Percentiles rank a stretch among this genome's conserved stretches.
Evolutionary conservation across 2,329 filamentous ascomycete species (phyloP).

Genomic region (Arthrocladium fulminans): DNA sequence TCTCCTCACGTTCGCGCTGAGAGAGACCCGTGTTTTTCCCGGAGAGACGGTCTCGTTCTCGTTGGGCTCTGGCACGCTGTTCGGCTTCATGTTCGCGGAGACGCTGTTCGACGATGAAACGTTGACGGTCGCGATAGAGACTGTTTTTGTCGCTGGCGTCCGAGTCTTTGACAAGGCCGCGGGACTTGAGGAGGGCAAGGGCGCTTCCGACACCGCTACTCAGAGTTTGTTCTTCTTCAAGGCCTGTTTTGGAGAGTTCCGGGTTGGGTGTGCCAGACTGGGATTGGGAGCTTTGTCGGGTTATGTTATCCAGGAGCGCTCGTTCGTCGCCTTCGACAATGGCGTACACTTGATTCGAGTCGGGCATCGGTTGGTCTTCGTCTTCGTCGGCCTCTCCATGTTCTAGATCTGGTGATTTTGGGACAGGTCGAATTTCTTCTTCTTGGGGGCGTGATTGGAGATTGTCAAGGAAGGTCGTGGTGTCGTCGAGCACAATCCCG

Average conservation of each 20-base stretch:
- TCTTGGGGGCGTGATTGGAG: conserved; percentile 56
- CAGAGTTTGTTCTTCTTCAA: conserved; percentile 78
- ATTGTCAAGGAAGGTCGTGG: conserved; percentile 85
- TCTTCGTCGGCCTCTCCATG: conserved; percentile 30
- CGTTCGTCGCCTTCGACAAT: conserved; percentile 42
- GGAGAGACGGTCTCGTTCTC: conserved; percentile 77
- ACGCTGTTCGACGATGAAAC: conserved; percentile 71
- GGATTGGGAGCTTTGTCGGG: conserved; percentile 30
- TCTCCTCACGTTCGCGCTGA: conserved; percentile 81
- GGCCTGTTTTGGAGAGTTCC: conserved; percentile 57
- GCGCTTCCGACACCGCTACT: conserved; percentile 72
- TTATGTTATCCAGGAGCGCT: conserved; percentile 41
- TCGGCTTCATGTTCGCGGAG: conserved; percentile 73
- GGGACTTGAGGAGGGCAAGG: conserved; percentile 71
- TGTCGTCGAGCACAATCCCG: conserved; percentile 89
- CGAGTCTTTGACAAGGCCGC: conserved; percentile 62
- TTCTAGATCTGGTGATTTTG: conserved; percentile 12
- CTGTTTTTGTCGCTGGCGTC: conserved; percentile 56
- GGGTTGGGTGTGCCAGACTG: conserved; percentile 33
- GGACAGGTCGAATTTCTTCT: conserved; percentile 30
- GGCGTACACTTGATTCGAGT: conserved; percentile 34
- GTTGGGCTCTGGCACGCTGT: conserved; percentile 65
- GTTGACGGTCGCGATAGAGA: conserved; percentile 60
- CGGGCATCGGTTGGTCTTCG: conserved; percentile 46
- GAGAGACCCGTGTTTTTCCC: conserved; percentile 82